These are phyloP conservation scores for Croton setiger DNA, from an alignment of 441 rosid species.

Conservation along the genomic window DNA sequence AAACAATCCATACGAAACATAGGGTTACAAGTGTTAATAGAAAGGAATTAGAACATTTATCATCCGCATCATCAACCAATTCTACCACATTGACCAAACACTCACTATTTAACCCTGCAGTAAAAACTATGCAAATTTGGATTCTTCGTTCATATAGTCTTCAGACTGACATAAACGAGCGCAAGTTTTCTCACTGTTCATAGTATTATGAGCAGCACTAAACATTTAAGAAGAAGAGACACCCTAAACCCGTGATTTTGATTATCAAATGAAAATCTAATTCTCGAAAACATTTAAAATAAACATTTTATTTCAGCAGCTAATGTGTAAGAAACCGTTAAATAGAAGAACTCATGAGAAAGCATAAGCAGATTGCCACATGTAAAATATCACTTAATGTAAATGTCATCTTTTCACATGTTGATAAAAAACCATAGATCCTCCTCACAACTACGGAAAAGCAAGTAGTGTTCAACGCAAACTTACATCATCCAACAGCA, in stretches of 20 bases:
- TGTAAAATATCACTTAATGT: background rate
- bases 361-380: background rate
- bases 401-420: background rate
- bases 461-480: constrained; percentile 16
- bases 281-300: background rate
- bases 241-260: background rate
- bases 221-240: background rate
- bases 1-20: too few species aligned
- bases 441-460: background rate
- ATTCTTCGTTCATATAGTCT: background rate
- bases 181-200: background rate
- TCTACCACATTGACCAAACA: background rate
- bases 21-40: too few species aligned
- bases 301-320: background rate
- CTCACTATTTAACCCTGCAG: background rate
- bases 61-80: background rate
- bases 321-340: background rate
- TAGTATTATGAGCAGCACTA: background rate
- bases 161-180: too few species aligned
- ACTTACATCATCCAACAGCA: constrained; percentile 99
- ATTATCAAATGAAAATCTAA: background rate
- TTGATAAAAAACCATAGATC: background rate
- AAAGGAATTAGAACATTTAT: too few species aligned
- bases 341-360: background rate
- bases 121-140: background rate